Percentiles rank a stretch among this genome's conserved stretches.
Conservation (phyloP, 2,329 filamentous ascomycete species). For the Alternaria arborescens region DNA sequence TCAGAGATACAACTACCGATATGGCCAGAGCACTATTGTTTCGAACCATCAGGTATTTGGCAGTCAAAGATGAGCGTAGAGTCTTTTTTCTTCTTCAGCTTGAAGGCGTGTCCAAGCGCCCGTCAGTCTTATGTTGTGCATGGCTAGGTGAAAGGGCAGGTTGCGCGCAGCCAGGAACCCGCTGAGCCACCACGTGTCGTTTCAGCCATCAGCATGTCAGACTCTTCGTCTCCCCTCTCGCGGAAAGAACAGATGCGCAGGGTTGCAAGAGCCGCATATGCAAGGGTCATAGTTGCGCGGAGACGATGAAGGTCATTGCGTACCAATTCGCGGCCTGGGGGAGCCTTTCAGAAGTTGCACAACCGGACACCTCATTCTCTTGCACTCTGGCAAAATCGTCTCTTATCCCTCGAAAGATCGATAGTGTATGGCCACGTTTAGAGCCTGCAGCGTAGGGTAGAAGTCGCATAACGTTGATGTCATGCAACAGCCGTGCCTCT, state of each 20-base stretch:
- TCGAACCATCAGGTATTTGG: neutral
- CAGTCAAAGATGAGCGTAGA: neutral
- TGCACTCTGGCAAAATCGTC: neutral
- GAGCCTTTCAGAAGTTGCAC: neutral
- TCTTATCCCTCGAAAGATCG: neutral
- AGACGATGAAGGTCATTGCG: neutral
- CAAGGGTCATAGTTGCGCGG: neutral
- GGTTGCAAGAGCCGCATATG: neutral
- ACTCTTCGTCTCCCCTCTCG: neutral
- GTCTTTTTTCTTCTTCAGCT: neutral
- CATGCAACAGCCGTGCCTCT: neutral
- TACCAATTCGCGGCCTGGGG: neutral
- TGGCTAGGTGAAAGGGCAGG: neutral
- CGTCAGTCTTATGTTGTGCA: slow-evolving; percentile 1
- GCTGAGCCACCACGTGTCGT: slow-evolving; percentile 18
- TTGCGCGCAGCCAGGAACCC: neutral
- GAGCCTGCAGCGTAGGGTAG: neutral
- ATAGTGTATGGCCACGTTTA: neutral
- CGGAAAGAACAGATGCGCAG: neutral
- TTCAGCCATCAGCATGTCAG: slow-evolving; percentile 4
- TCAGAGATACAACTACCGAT: neutral
- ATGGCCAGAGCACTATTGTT: neutral
- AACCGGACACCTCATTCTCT: neutral
- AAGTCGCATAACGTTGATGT: neutral
- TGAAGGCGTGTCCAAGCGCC: neutral